Evolutionary conservation across 2,329 filamentous ascomycete species (phyloP).

Genomic region (Fusarium penzigii): DNA sequence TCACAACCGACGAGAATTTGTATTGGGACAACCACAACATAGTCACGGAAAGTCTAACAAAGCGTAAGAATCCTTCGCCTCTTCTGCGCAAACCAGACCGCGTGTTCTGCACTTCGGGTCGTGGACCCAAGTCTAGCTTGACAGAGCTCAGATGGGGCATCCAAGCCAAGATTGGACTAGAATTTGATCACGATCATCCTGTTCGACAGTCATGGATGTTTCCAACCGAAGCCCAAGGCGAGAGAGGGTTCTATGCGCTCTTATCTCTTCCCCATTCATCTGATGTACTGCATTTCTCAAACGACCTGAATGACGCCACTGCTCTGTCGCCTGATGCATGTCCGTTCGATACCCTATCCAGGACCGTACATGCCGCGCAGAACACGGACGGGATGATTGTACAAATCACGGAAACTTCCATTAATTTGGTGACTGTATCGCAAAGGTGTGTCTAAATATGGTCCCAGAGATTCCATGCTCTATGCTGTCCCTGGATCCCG

Average conservation of each 20-base stretch:
- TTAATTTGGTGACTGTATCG: constrained; percentile 41
- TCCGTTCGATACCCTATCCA: constrained; percentile 52
- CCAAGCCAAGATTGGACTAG: constrained; percentile 65
- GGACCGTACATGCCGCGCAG: constrained; percentile 51
- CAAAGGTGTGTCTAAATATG: constrained; percentile 35
- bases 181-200: constrained; percentile 51
- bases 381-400: constrained; percentile 41
- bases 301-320: constrained; percentile 47
- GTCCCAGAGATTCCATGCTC: not conserved
- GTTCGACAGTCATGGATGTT: constrained; percentile 58
- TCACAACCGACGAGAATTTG: constrained; percentile 44
- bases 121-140: constrained; percentile 61
- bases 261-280: constrained; percentile 52
- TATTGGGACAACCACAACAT: constrained; percentile 21
- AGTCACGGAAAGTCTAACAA: constrained; percentile 3
- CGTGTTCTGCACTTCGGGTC: constrained; percentile 68
- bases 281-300: constrained; percentile 48
- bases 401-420: constrained; percentile 55
- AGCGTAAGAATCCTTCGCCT: constrained; percentile 13
- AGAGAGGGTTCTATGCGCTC: constrained; percentile 38
- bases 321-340: constrained; percentile 43
- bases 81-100: constrained; percentile 46
- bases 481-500: not conserved
- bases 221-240: constrained; percentile 21
- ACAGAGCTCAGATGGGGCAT: constrained; percentile 71